Base-by-base conservation (phyloP, 495 filamentous ascomycete species). In the Penicillium samsonianum region DNA sequence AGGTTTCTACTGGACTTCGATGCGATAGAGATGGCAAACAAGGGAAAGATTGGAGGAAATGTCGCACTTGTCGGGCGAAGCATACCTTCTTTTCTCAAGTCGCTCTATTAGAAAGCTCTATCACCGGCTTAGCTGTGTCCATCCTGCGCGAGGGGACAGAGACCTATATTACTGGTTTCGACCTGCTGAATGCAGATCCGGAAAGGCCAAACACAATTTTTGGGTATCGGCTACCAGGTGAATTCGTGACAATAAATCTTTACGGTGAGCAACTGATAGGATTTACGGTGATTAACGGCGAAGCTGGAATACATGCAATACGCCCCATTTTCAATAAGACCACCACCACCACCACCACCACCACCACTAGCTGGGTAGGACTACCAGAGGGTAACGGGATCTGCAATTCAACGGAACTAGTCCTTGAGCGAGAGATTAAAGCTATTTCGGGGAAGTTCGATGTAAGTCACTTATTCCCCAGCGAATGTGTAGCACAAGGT, bases 191-290 rank as follows among this genome's bases (percentile, higher is more conserved):
- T 37, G 52, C 19, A 20, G 40, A 44, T 35, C 19, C 20, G 17
- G 2, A 33, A 53, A 53, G 5, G 12, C 35, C 11, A 9, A 54
- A 44, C 7, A 17, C 37, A 26, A 35, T 30, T 16, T 4, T 54
- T 37, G 52, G 41, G 20, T 26, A 54, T 45, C 16, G 52, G 19
- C 26, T 54, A 45, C 52, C 52, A 17, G 41, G 30, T 37, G n/a
- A 17, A 0, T 26, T 26, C 33, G 52, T 46, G 16, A 46, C 31
- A 35, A 35, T 54, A 41, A 14, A 45, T 26, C 4, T 45, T 31
- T 2, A 37, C 12, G 16, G 19, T 23, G 28, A 4, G 17, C 23
- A 54, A 14, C 52, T 54, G 23, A 28, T 40, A 54, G 41, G 52
- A 46, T 54, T 54, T 17, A 35, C n/a, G 9, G 11, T 46, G 10